These are phyloP conservation scores for Magnusiomyces ingens DNA, from an alignment of 1,139 yeast genomes.

Conservation along the genomic window DNA sequence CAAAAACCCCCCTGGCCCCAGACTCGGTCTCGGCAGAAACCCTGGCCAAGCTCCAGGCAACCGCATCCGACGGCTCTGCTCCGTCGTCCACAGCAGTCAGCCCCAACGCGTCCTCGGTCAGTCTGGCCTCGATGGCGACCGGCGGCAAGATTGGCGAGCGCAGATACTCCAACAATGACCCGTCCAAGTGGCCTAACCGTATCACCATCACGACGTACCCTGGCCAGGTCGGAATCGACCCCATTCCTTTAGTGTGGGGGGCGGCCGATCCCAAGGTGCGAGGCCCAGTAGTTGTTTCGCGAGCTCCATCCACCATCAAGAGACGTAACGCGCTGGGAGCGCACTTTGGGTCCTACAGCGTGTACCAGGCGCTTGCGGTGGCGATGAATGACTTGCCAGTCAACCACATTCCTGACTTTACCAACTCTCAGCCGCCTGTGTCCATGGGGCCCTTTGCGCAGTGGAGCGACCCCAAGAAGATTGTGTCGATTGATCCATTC, in stretches of 20 bases:
- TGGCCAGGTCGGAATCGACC: constrained; percentile 42
- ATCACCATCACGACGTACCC: constrained; percentile 46
- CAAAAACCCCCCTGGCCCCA: constrained; percentile 7
- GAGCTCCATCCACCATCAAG: constrained; percentile 32
- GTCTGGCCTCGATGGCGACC: background rate
- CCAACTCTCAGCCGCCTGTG: constrained; percentile 57
- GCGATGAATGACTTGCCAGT: constrained; percentile 48
- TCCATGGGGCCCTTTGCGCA: constrained; percentile 45
- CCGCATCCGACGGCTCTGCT: background rate
- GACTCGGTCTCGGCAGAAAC: constrained; percentile 1
- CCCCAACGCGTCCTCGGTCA: background rate
- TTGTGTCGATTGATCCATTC: constrained; percentile 55
- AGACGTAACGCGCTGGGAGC: constrained; percentile 53
- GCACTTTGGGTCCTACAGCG: constrained; percentile 52
- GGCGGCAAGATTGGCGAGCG: constrained; percentile 2
- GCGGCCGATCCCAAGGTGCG: constrained; percentile 41
- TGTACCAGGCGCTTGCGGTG: constrained; percentile 55
- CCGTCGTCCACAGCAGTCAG: background rate
- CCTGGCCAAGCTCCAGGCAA: background rate
- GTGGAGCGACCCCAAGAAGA: constrained; percentile 49
- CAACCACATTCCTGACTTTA: constrained; percentile 49
- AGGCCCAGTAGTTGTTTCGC: constrained; percentile 53
- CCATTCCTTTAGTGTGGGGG: constrained; percentile 48
- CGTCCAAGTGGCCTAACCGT: constrained; percentile 28
- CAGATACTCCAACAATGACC: constrained; percentile 6